Base-by-base conservation (phyloP, 441 rosid genomes). In the Cnidoscolus chayamansa region DNA sequence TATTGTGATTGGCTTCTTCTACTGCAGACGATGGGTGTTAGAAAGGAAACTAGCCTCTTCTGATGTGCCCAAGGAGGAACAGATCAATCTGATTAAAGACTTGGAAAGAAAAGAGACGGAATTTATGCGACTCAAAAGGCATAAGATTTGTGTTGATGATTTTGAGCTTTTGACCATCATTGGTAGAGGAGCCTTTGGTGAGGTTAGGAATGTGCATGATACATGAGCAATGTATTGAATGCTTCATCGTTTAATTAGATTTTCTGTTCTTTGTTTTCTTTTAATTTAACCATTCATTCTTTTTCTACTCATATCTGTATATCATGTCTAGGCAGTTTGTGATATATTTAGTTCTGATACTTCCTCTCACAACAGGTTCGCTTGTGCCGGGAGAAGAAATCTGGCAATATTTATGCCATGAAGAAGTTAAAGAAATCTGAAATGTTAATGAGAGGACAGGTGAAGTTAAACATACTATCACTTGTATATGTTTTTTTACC, bases 381-480 rank as follows among this genome's bases (percentile, higher is more conserved):
- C 59, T 69, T 94, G 76, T 90, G 96, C 70, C 86, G 91, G 56
- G 97, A 94, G 91, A 94, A 87, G 85, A 94, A 94, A 80, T 94
- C 98, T 74, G 97, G 97, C 70, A 87, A 90, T 74, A 94, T 94
- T 61, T 94, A 87, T 85, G 98, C 98, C 56, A 94, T 94, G 98
- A 94, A 94, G 87, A 94, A 94, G 83, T 85, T 94, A 83, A 90
- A 94, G 91, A 94, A 94, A 84, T 90, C 98, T 69, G 98, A 94
- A 84, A 94, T 94, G 98, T 86, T 94, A 73, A 90, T 74, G 81
- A 85, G 93, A 80, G 98, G 98, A 77, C 98, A 94, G 97, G 98
- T 94, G 80, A 82, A 75, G 59, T 76, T 75, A 45, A 48, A 74
- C 62, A 37, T n/a, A 67, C 19, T 63, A 9, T n/a, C 54, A 19